Percentiles rank a stretch among this genome's conserved stretches.
These are phyloP conservation scores for Plenodomus tracheiphilus DNA, from an alignment of 2,329 filamentous ascomycete species.

Conservation along the genomic window DNA sequence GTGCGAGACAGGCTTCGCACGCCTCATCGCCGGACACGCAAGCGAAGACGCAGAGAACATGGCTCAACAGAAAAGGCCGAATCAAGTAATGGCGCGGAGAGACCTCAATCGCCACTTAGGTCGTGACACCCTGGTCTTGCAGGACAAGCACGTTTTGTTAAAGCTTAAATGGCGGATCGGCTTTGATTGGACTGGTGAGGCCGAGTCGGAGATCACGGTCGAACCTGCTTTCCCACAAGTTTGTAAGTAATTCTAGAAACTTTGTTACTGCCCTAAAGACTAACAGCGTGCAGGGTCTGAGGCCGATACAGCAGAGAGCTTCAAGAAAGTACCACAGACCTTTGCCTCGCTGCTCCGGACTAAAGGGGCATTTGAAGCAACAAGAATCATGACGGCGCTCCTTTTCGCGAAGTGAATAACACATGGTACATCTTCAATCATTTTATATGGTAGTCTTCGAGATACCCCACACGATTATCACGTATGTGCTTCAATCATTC, in stretches of 20 bases:
- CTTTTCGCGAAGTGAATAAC: conserved; percentile 42
- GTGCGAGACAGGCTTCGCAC: conserved; percentile 54
- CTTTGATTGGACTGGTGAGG: conserved; percentile 76
- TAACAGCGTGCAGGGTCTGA: conserved; percentile 53
- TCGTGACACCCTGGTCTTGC: conserved; percentile 31
- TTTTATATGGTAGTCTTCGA: background rate
- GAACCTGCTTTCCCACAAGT: conserved; percentile 61
- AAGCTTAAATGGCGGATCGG: conserved; percentile 65
- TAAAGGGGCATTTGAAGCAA: conserved; percentile 59
- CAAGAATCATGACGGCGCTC: conserved; percentile 64
- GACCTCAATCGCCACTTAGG: conserved; percentile 56
- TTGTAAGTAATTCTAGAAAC: conserved; percentile 55
- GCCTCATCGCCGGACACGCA: conserved; percentile 22
- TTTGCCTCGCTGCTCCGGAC: conserved; percentile 63
- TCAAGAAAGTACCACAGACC: conserved; percentile 62
- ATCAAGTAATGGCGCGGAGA: conserved; percentile 36
- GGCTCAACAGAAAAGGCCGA: conserved; percentile 12
- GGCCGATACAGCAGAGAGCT: conserved; percentile 58
- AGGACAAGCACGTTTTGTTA: conserved; percentile 48
- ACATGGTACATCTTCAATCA: background rate
- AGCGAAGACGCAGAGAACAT: conserved; percentile 22
- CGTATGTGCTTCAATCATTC: background rate
- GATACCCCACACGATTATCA: background rate
- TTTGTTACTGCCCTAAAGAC: background rate
- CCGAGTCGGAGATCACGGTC: conserved; percentile 60